These are phyloP conservation scores for Tetrahymena thermophila DNA, from an alignment of 73 alveolate species.

Conservation along the genomic window DNA sequence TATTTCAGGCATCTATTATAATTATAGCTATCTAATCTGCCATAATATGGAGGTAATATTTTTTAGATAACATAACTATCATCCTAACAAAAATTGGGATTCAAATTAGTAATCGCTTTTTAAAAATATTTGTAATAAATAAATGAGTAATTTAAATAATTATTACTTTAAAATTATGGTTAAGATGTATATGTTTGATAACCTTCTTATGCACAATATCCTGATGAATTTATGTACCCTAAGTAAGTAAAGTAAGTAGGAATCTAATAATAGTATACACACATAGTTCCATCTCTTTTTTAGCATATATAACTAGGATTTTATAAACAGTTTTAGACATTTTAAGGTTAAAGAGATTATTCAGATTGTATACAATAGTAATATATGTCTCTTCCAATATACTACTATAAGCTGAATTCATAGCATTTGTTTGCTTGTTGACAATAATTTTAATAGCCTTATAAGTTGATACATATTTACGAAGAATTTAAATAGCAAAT, in stretches of 20 bases:
- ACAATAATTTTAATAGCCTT: too few relatives aligned
- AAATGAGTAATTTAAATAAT: too few relatives aligned
- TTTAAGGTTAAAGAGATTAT: too few relatives aligned
- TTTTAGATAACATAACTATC: neutral
- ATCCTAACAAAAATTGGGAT: neutral
- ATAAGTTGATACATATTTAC: too few relatives aligned
- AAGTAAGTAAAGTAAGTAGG: neutral
- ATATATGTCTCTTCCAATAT: too few relatives aligned
- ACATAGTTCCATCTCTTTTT: neutral
- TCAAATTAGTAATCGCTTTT: neutral
- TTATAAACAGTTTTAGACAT: neutral
- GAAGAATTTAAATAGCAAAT: too few relatives aligned
- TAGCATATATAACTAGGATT: neutral
- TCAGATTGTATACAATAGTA: too few relatives aligned
- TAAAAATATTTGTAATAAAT: too few relatives aligned
- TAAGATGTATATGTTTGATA: neutral
- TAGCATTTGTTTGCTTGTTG: too few relatives aligned
- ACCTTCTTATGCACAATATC: neutral
- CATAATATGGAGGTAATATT: neutral
- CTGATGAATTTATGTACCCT: neutral
- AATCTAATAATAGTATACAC: neutral
- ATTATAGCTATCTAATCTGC: neutral
- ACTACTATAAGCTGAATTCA: too few relatives aligned
- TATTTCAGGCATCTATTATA: neutral
- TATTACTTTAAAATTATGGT: neutral